A percentile compares a stretch with the other conserved stretches of the same genome.
Conservation (phyloP, 2,329 filamentous ascomycete species). For the Metarhizium album region DNA sequence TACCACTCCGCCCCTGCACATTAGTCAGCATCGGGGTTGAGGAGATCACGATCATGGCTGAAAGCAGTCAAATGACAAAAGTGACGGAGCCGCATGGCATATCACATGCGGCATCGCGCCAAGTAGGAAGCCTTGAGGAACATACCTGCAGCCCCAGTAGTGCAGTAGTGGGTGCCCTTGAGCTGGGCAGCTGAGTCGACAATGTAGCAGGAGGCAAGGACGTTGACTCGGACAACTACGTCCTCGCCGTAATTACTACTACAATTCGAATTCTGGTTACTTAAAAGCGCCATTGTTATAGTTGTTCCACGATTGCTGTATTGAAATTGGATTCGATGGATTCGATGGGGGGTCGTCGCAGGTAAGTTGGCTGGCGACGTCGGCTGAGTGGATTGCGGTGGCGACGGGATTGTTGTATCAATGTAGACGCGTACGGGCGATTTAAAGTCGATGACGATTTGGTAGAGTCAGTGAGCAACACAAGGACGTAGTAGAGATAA, state of each 20-base stretch:
- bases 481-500: background rate
- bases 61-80: too few species aligned
- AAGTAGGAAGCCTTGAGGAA: background rate
- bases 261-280: conserved; percentile 55
- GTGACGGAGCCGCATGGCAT: background rate
- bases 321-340: conserved; percentile 9
- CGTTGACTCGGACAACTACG: conserved; percentile 54
- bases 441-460: background rate
- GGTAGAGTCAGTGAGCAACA: background rate
- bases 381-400: background rate
- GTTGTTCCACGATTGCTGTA: conserved; percentile 15
- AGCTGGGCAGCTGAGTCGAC: conserved; percentile 64
- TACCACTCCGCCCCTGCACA: conserved; percentile 71
- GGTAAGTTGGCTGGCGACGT: background rate
- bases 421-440: background rate
- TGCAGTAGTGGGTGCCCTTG: conserved; percentile 88
- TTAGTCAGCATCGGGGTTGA: conserved; percentile 8
- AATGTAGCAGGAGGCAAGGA: conserved; percentile 86
- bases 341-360: background rate
- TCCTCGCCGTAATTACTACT: conserved; percentile 69
- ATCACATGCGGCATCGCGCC: background rate
- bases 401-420: background rate
- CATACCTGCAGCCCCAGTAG: conserved; percentile 74
- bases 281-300: conserved; percentile 55
- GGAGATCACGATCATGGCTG: background rate